These are phyloP conservation scores for Parasitella parasitica DNA, from an alignment of 371 early-diverging fungal species.

Conservation along the genomic window DNA sequence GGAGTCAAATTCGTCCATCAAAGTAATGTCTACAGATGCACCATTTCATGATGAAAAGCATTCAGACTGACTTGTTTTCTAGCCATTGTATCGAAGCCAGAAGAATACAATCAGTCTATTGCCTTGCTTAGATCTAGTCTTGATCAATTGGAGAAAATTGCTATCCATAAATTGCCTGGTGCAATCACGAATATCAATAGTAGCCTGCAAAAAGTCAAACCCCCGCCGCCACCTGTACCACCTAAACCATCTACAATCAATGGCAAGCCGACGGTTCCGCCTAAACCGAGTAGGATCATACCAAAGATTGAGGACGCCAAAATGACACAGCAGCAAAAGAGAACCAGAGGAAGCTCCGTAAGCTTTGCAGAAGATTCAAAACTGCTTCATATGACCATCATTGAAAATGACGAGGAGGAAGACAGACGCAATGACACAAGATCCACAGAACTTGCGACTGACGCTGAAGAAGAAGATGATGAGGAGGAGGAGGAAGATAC, in stretches of 20 bases:
- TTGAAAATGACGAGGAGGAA: constrained; percentile 10
- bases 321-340: constrained; percentile 1
- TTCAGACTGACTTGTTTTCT: not conserved
- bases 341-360: constrained; percentile 42
- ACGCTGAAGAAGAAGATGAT: constrained; percentile 49
- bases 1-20: constrained; percentile 46
- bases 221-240: constrained; percentile 27
- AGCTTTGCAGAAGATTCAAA: constrained; percentile 35
- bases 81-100: constrained; percentile 40
- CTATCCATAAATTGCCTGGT: constrained; percentile 20
- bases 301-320: not conserved
- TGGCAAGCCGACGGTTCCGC: constrained; percentile 35
- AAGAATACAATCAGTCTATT: constrained; percentile 28
- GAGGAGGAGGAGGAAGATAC: constrained; percentile 42
- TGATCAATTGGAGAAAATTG: constrained; percentile 39
- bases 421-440: not conserved
- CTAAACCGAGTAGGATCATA: constrained; percentile 32
- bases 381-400: not conserved
- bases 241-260: constrained; percentile 27
- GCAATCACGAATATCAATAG: not conserved
- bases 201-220: not conserved
- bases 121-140: constrained; percentile 35
- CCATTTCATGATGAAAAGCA: no score
- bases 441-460: constrained; percentile 1
- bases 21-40: constrained; percentile 25